Evolutionary conservation across 2,329 filamentous ascomycete species (phyloP), one percentile per base, ranked within the genome.

Genomic region (Harringtonia lauricola): DNA sequence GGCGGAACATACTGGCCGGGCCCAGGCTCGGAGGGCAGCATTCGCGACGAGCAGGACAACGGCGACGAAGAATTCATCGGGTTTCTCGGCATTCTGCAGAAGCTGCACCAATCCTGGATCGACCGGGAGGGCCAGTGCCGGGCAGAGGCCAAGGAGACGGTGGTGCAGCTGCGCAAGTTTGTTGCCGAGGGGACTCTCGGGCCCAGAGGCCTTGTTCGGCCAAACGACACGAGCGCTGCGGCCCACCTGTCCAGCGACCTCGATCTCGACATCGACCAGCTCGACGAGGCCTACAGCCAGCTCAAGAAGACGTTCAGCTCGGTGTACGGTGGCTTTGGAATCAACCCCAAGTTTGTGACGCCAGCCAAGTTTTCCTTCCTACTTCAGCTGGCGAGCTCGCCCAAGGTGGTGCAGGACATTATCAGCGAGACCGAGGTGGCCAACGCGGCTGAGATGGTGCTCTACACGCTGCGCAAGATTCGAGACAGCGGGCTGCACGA

Each of bases 1-100:
- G 92, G 92, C 31, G 90, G 90, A 21, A 95, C 90, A 9, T 96
- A 95, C 62, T 96, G 88, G 85, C 87, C 89, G 4, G 86, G 85
- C 1, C 86, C 88, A 0, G 81, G 79, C 39, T 76, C 79, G 5
- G 65, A 68, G 19, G 58, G 60, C 21, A 57, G 68, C 5, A 44
- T 49, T 9, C 41, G 47, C 63, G 71, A 37, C 59, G 50, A 65
- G 55, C 58, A 57, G 40, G 58, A 62, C 29, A 63, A 65, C 21
- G 71, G 70, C 12, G 66, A 73, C 5, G 77, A 79, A 37, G 76
- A 81, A 5, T 14, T 36, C 14, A 72, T 86, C n/a, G 81, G 86
- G 35, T 95, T 95, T 54, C 68, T 94, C 34, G 79, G 82, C 18
- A 87, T 96, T 29, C 61, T 95, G 41, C 72, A 83, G 53, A 95